These are phyloP conservation scores for Prunus fruticosa DNA, from an alignment of 306 rosid genomes.

Conservation along the genomic window DNA sequence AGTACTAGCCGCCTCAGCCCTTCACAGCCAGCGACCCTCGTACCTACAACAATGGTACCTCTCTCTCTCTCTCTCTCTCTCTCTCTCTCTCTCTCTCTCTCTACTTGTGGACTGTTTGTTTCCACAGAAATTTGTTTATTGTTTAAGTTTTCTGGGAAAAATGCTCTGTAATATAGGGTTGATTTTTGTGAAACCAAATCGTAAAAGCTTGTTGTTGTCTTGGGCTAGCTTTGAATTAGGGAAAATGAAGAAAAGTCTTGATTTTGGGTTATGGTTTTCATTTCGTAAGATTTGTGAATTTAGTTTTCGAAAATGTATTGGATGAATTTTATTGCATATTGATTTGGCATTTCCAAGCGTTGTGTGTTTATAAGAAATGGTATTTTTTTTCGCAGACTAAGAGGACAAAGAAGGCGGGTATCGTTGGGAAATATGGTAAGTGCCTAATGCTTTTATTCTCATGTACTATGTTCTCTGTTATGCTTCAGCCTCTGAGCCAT, in stretches of 20 bases:
- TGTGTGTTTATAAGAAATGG: background rate
- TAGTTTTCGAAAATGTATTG: background rate
- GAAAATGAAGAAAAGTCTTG: background rate
- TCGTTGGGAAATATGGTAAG: slow-evolving; percentile 83
- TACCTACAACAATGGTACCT: background rate
- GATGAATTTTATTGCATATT: background rate
- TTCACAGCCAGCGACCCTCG: slow-evolving; percentile 8
- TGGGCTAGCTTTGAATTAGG: background rate
- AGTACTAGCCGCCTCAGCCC: background rate
- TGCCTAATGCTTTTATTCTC: background rate
- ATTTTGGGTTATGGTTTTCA: background rate
- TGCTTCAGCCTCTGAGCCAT: background rate
- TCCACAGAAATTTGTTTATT: background rate
- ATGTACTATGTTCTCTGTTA: background rate
- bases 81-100: background rate
- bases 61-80: too few species aligned
- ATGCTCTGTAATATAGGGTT: background rate
- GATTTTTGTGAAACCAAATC: too few species aligned
- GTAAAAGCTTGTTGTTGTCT: background rate
- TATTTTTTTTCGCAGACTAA: slow-evolving; percentile 58
- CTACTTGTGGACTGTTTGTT: background rate
- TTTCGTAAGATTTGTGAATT: background rate
- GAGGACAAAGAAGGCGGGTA: slow-evolving; percentile 95
- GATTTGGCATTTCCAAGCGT: background rate
- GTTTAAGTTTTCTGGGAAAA: background rate